Percentiles rank a stretch among this genome's conserved stretches.
Evolutionary conservation across 2,329 filamentous ascomycete species (phyloP).

Genomic region (Aspergillus intermedius): DNA sequence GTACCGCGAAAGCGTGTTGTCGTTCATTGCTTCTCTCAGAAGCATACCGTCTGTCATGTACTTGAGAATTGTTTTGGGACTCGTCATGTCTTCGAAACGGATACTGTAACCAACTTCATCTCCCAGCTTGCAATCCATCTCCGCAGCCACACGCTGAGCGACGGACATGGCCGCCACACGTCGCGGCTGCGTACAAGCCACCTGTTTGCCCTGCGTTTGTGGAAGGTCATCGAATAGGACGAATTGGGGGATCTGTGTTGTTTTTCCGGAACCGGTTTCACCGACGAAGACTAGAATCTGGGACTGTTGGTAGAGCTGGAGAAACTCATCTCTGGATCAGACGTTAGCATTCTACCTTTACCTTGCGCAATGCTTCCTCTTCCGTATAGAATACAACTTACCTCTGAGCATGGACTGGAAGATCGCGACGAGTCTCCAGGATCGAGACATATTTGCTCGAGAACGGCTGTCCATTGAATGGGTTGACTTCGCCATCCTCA

Average conservation of each 20-base stretch:
- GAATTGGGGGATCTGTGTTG: slow-evolving; percentile 97
- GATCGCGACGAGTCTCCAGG: slow-evolving; percentile 70
- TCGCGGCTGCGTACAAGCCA: slow-evolving; percentile 95
- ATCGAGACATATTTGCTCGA: slow-evolving; percentile 86
- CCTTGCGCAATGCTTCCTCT: not conserved
- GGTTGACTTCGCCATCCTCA: slow-evolving; percentile 76
- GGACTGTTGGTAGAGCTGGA: slow-evolving; percentile 83
- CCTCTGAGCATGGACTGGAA: slow-evolving; percentile 89
- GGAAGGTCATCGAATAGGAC: slow-evolving; percentile 95
- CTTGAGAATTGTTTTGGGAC: slow-evolving; percentile 84
- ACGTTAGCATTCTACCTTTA: not conserved
- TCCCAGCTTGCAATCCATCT: slow-evolving; percentile 88
- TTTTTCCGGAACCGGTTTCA: slow-evolving; percentile 99
- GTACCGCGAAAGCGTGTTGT: slow-evolving; percentile 84
- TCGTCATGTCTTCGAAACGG: slow-evolving; percentile 93
- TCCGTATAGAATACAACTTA: slow-evolving; percentile 34
- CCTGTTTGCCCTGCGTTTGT: slow-evolving; percentile 75
- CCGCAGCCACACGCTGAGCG: slow-evolving; percentile 92
- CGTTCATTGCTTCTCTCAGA: slow-evolving; percentile 91
- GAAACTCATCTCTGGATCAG: slow-evolving; percentile 69
- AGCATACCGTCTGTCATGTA: slow-evolving; percentile 99
- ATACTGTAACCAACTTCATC: slow-evolving; percentile 98
- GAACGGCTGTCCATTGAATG: slow-evolving; percentile 73
- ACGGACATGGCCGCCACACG: slow-evolving; percentile 98
- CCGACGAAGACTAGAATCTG: slow-evolving; percentile 98